phyloP scores from a whole-genome alignment of 163 green algal species.

The Volvox carteri region DNA sequence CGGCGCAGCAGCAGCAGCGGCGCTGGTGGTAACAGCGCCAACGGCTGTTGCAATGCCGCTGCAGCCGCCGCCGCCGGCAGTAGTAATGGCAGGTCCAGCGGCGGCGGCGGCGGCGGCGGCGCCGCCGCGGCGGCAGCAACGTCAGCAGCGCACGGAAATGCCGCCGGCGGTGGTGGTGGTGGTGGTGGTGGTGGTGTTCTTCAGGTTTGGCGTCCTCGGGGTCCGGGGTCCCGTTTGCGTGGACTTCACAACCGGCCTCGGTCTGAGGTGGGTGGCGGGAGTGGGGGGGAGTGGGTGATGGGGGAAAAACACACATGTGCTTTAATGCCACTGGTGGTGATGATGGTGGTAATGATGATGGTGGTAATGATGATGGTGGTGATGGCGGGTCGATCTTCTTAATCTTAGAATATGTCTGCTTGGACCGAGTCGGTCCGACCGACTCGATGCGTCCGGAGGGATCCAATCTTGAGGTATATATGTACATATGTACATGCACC shows the following conservation, averaged over 20 bases:
- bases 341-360: no score
- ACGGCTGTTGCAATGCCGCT: neutral
- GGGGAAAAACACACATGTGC: neutral
- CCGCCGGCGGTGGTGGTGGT: neutral
- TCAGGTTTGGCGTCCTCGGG: neutral
- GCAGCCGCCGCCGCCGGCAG: neutral
- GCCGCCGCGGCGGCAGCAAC: neutral
- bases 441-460: no score
- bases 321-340: no score
- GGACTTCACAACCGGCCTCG: slow-evolving; percentile 9
- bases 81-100: neutral
- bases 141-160: neutral
- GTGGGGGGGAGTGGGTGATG: neutral
- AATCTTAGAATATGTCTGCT: no score
- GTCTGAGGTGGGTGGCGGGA: neutral
- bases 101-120: neutral
- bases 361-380: no score
- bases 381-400: neutral
- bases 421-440: no score
- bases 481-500: no score
- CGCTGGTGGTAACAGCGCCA: neutral
- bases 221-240: neutral
- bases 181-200: neutral
- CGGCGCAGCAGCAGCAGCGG: neutral
- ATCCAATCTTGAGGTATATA: no score